phyloP scores from a whole-genome alignment of 306 rosid species.

The Fragaria ananassa region DNA sequence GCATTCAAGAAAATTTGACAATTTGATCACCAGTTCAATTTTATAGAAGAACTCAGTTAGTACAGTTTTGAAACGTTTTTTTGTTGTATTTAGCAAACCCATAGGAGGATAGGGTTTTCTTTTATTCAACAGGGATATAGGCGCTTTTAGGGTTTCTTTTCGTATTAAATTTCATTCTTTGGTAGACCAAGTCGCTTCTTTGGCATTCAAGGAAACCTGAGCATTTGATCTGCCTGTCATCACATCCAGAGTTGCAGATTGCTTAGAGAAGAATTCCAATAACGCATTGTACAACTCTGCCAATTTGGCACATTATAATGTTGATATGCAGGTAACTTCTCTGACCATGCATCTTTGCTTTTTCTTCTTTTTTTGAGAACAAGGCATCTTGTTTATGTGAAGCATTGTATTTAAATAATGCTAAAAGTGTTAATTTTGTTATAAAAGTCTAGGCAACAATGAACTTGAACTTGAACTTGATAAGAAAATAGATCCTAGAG shows the following conservation, averaged over 20 bases:
- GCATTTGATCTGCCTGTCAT: not conserved
- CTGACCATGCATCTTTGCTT: not conserved
- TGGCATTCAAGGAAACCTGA: not conserved
- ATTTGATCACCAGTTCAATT: constrained; percentile 38
- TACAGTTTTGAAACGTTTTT: not conserved
- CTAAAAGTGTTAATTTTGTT: not conserved
- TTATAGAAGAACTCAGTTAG: not conserved
- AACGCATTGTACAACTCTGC: not conserved
- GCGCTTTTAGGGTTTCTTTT: not conserved
- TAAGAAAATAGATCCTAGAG: too few relatives aligned
- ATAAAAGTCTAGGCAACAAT: not conserved
- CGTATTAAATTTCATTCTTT: not conserved
- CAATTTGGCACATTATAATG: not conserved
- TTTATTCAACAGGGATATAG: not conserved
- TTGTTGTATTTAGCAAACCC: not conserved
- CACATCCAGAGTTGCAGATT: not conserved
- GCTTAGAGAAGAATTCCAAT: not conserved
- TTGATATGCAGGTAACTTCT: not conserved
- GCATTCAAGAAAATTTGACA: constrained; percentile 86
- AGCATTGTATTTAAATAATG: not conserved
- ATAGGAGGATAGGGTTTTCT: not conserved
- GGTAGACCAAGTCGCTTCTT: not conserved
- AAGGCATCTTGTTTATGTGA: not conserved
- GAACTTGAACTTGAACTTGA: not conserved
- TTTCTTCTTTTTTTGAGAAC: not conserved